A percentile compares a stretch with the other conserved stretches of the same genome.
Conservation (phyloP, 1,139 yeast species). For the Sugiyamaella xylanicola region DNA sequence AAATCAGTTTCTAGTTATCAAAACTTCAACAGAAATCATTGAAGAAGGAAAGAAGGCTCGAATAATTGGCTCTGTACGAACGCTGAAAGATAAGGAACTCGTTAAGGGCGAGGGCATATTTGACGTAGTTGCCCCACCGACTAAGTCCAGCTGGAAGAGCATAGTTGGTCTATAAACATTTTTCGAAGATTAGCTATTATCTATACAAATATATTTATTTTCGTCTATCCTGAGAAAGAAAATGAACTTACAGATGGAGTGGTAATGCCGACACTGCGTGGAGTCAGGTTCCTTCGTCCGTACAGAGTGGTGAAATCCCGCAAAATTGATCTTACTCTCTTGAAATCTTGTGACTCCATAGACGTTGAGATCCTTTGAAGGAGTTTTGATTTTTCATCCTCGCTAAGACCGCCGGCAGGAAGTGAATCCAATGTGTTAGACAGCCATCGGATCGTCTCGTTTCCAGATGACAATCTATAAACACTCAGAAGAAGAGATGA, state of each 20-base stretch:
- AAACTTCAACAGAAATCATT: constrained; percentile 48
- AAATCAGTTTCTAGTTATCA: constrained; percentile 72
- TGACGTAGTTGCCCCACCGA: constrained; percentile 23
- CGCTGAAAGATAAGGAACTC: constrained; percentile 45
- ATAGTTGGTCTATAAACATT: constrained; percentile 17
- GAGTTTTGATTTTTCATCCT: constrained; percentile 65
- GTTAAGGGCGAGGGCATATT: constrained; percentile 37
- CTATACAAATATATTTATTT: constrained; percentile 7
- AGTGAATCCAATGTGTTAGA: constrained; percentile 55
- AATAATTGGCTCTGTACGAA: constrained; percentile 49
- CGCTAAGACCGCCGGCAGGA: constrained; percentile 61
- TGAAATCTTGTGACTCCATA: constrained; percentile 66
- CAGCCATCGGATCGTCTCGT: constrained; percentile 60
- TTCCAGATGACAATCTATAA: constrained; percentile 54
- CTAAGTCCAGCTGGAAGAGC: constrained; percentile 16
- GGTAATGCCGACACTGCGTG: constrained; percentile 14
- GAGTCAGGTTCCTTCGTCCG: constrained; percentile 53
- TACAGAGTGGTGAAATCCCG: constrained; percentile 83
- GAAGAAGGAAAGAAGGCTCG: constrained; percentile 41
- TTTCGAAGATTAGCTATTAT: no score
- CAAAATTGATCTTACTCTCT: constrained; percentile 69
- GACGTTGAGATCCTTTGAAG: constrained; percentile 60
- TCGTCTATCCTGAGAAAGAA: constrained; percentile 16
- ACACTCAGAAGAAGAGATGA: constrained; percentile 71
- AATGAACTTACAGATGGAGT: constrained; percentile 6